These are phyloP conservation scores for Umbelopsis sp. DNA, from an alignment of 371 early-diverging fungal species.

Conservation along the genomic window DNA sequence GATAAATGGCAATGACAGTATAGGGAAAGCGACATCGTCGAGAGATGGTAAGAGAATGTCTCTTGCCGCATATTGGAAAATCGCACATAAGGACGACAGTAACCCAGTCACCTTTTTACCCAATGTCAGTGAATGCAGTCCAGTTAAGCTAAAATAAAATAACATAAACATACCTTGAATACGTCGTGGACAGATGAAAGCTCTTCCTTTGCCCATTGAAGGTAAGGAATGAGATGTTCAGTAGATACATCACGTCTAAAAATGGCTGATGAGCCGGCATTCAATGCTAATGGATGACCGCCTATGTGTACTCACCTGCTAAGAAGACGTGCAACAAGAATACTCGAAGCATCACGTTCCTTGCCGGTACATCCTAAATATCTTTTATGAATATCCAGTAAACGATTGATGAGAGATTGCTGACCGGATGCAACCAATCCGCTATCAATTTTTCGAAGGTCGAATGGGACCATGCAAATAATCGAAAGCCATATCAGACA, in stretches of 20 bases:
- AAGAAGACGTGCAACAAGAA: constrained; percentile 79
- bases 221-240: constrained; percentile 55
- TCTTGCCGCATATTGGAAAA: constrained; percentile 74
- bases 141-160: too few species aligned
- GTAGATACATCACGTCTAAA: constrained; percentile 52
- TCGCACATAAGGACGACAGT: constrained; percentile 66
- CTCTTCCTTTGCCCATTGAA: constrained; percentile 61
- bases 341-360: constrained; percentile 84
- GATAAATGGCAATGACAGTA: constrained; percentile 55
- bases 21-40: constrained; percentile 54
- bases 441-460: constrained; percentile 83
- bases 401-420: constrained; percentile 54
- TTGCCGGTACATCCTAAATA: constrained; percentile 72
- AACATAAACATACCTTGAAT: constrained; percentile 48
- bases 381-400: constrained; percentile 55
- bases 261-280: background rate
- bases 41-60: constrained; percentile 62
- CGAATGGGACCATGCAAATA: constrained; percentile 92
- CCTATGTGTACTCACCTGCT: constrained; percentile 55
- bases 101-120: constrained; percentile 55
- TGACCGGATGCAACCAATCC: constrained; percentile 35
- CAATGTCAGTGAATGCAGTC: background rate
- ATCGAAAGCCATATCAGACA: constrained; percentile 87
- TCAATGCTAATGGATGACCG: too few species aligned
- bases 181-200: constrained; percentile 40